Base-by-base conservation (phyloP, 331 rosid genomes). In the Pyrus hybrid region DNA sequence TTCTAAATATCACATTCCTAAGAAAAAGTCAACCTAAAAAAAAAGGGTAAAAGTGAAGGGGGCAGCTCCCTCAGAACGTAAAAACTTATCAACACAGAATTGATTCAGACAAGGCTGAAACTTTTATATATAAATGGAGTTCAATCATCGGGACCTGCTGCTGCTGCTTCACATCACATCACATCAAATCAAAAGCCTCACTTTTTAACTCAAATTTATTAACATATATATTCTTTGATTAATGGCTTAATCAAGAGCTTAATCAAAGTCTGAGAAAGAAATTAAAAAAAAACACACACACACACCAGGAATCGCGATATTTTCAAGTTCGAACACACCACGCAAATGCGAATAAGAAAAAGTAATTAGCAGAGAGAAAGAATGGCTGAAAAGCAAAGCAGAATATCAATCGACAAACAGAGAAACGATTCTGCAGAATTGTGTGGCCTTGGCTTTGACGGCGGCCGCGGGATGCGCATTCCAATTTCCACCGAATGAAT, bases 81-180 rank as follows among this genome's bases (percentile, higher is more conserved):
- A 17, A 70, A 66, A 22, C 17, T 41, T 1, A 3, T 61, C 69
- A 41, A 73, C 69, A 73, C 28, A 2, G 29, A 8, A 43, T 11
- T 8, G 41, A 64, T 72, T 37, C 57, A 25, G 57, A 35, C 76
- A 72, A 72, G 37, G 67, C 56, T 58, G 76, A 72, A 72, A 72
- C 67, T 58, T 58, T 14, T 58, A 28, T 11, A 63, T 29, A 64
- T 29, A 30, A 35, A 22, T n/a, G 12, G 26, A 5, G 58, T 73
- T 73, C 68, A 37, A 37, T 37, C 68, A 41, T 23, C 49, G 68
- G 58, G 77, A 73, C 29, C n/a, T 13, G 49, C 26, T 20, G 23
- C 21, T 54, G 21, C 57, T 16, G 5, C 21, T 2, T 5, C 25
- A 2, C 25, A 21, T 57, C 26, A 4, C 29, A 33, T 20, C 43